A percentile compares a stretch with the other conserved stretches of the same genome.
Evolutionary conservation across 2,329 filamentous ascomycete species (phyloP).

Genomic region (Exophiala bonariae): DNA sequence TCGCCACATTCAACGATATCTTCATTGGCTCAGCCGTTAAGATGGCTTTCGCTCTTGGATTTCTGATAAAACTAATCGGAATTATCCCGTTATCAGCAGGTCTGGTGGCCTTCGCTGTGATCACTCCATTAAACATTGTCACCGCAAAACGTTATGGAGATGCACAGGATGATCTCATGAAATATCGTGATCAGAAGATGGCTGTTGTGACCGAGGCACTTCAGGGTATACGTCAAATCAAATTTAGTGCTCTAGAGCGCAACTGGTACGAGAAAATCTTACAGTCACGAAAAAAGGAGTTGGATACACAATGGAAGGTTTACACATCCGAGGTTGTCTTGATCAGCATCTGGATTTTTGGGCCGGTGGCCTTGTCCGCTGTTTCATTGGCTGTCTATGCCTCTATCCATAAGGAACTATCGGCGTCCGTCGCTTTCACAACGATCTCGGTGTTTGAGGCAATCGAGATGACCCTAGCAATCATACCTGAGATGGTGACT

Average conservation of each 20-base stretch:
- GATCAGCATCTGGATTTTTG: slow-evolving; percentile 69
- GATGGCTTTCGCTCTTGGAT: slow-evolving; percentile 64
- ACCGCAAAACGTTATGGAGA: slow-evolving; percentile 65
- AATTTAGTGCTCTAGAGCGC: slow-evolving; percentile 74
- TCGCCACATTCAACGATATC: slow-evolving; percentile 65
- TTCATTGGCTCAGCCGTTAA: slow-evolving; percentile 65
- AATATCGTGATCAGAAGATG: slow-evolving; percentile 72
- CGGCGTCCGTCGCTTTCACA: slow-evolving; percentile 76
- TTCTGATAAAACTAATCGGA: slow-evolving; percentile 69
- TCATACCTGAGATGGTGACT: slow-evolving; percentile 72
- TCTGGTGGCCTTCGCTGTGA: slow-evolving; percentile 62
- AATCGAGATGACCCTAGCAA: slow-evolving; percentile 69
- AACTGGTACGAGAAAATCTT: slow-evolving; percentile 74
- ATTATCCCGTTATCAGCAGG: slow-evolving; percentile 69
- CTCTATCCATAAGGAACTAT: slow-evolving; percentile 60
- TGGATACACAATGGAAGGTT: slow-evolving; percentile 65
- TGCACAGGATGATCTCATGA: slow-evolving; percentile 71
- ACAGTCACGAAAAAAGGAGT: slow-evolving; percentile 64
- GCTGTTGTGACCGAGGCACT: slow-evolving; percentile 74
- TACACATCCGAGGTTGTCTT: slow-evolving; percentile 65
- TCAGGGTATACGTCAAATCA: slow-evolving; percentile 79
- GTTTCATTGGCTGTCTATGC: slow-evolving; percentile 71
- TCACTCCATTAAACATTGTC: slow-evolving; percentile 68
- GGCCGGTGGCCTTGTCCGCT: slow-evolving; percentile 71
- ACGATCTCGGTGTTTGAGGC: slow-evolving; percentile 72